phyloP scores from a whole-genome alignment of 164 flowering plant species.

The Magnolia kwangsiensis region DNA sequence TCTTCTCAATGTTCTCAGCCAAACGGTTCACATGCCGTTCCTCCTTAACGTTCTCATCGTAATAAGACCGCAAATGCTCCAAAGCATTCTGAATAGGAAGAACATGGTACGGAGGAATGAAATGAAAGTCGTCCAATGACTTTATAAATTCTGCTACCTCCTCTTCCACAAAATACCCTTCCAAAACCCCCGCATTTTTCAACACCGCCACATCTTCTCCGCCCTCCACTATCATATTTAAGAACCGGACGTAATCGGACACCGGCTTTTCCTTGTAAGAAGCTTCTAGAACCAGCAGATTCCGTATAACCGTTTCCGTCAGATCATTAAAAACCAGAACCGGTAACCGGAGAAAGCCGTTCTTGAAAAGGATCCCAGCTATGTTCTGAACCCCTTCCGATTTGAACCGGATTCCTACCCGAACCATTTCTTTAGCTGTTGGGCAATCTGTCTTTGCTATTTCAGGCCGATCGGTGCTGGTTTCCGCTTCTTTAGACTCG shows the following conservation, averaged over 20 bases:
- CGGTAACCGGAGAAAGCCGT: not conserved
- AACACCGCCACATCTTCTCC: not conserved
- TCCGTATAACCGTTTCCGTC: not conserved
- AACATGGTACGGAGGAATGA: too few relatives aligned
- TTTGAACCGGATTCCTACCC: too few relatives aligned
- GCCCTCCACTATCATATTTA: not conserved
- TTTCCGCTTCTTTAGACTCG: too few relatives aligned
- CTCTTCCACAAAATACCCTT: constrained; percentile 3
- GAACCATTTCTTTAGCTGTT: too few relatives aligned
- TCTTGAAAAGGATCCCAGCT: not conserved
- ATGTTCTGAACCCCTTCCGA: too few relatives aligned
- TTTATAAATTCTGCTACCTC: constrained; percentile 6
- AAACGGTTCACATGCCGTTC: too few relatives aligned
- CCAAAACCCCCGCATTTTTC: not conserved
- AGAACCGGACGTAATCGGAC: not conserved
- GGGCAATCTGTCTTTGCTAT: too few relatives aligned
- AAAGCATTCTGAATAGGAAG: too few relatives aligned
- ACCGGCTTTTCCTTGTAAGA: not conserved
- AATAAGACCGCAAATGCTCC: too few relatives aligned
- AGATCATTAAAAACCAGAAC: not conserved
- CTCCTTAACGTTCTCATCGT: too few relatives aligned
- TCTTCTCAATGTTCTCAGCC: too few relatives aligned
- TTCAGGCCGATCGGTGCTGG: too few relatives aligned
- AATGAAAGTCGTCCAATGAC: not conserved
- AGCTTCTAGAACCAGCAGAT: not conserved